Base-by-base conservation (phyloP, 805 yeast species). In the Ogataea minuta region DNA sequence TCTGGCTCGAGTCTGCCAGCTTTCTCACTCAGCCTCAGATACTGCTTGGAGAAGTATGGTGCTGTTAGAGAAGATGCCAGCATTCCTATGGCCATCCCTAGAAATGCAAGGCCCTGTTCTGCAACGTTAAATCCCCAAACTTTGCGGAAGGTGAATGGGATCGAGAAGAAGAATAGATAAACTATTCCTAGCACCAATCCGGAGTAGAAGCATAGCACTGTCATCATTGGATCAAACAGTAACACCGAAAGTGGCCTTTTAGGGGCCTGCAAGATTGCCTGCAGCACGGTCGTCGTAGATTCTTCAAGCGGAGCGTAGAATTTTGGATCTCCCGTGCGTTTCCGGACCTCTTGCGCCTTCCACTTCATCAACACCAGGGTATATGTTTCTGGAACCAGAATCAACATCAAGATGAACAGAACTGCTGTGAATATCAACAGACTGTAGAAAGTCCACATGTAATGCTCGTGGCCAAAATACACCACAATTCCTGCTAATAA, bases 391-490 rank as follows among this genome's bases (percentile, higher is more conserved):
- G 60, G 57, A 25, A 59, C 45, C 7, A 56, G 45, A 10, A 61
- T 34, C 4, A 52, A 24, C 19, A 59, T 37, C 17, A 73, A 19
- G 4, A 31, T 45, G 27, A 48, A 43, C 12, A 49, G 25, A 7
- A 26, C n/a, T 2, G 28, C 42, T 46, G 80, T 72, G 48, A 79
- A 76, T n/a, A 84, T 77, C 14, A 81, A 61, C 52, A 82, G 60
- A 7, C 79, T 73, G 50, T 74, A 74, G 52, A 83, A 84, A 11
- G 80, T 75, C 93, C 93, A 85, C 57, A 82, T 71, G 79, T 85
- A 84, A 9, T 39, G 16, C 32, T 65, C 54, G 17, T 62, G 53
- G 36, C 72, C 66, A 14, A 74, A 78, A 23, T 79, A 79, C 34
- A 81, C 77, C 23, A 79, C 68, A 45, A 76, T 77, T 3, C 82